These are phyloP conservation scores for Paramecium primaurelia DNA, from an alignment of 73 alveolate species.

Conservation along the genomic window DNA sequence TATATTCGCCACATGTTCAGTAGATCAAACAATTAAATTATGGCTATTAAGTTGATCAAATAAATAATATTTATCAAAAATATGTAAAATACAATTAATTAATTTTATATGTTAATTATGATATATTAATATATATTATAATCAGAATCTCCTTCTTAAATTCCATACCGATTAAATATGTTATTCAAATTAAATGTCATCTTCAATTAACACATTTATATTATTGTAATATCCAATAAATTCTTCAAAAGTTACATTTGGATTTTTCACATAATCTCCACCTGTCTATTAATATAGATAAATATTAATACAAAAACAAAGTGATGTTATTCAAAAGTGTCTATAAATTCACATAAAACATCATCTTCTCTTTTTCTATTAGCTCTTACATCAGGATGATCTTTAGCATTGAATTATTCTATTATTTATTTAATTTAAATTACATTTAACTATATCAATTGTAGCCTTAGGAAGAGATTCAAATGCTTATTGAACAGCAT, in stretches of 20 bases:
- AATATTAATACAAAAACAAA: constrained; percentile 63
- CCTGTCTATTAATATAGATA: constrained; percentile 64
- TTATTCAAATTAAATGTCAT: constrained; percentile 76
- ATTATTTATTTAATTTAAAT: constrained; percentile 50
- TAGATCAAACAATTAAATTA: constrained; percentile 53
- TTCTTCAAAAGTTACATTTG: constrained; percentile 87
- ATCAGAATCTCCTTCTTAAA: constrained; percentile 28
- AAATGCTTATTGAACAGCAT: constrained; percentile 69
- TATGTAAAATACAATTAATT: not conserved
- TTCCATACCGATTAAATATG: not conserved
- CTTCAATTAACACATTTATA: constrained; percentile 84
- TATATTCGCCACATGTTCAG: constrained; percentile 60
- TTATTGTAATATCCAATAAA: constrained; percentile 86
- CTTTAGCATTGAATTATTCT: constrained; percentile 71
- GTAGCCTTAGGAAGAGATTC: constrained; percentile 66
- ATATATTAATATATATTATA: not conserved
- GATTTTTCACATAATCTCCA: constrained; percentile 68
- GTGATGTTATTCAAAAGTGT: constrained; percentile 83
- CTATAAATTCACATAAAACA: constrained; percentile 76
- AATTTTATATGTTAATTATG: not conserved
- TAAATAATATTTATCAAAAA: not conserved
- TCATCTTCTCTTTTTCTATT: constrained; percentile 80
- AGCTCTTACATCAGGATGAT: constrained; percentile 83
- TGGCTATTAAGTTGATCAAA: constrained; percentile 49
- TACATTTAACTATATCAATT: constrained; percentile 69